Percentiles rank a stretch among this genome's conserved stretches.
phyloP scores from a whole-genome alignment of 805 yeast species.

The Metschnikowia lachancei region DNA sequence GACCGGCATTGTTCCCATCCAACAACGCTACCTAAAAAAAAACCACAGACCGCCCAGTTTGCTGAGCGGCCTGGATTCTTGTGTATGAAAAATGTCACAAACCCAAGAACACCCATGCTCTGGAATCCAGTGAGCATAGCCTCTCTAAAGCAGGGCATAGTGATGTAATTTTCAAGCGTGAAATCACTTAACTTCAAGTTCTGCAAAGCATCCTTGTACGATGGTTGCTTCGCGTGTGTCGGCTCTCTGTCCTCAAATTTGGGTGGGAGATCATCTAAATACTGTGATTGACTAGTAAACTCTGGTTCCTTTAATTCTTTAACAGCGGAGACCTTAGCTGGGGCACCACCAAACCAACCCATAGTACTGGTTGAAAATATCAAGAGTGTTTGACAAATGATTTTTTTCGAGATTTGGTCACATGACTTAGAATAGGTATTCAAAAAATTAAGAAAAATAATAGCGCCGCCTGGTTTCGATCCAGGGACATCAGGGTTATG shows the following conservation, averaged over 20 bases:
- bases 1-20: slow-evolving; percentile 94
- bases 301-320: slow-evolving; percentile 25
- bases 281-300: slow-evolving; percentile 25
- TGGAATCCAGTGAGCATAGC: slow-evolving; percentile 75
- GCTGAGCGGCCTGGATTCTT: slow-evolving; percentile 59
- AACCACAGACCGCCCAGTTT: slow-evolving; percentile 83
- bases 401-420: slow-evolving; percentile 1
- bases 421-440: slow-evolving; percentile 3
- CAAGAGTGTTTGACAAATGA: not conserved
- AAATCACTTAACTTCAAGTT: slow-evolving; percentile 51
- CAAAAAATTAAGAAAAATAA: slow-evolving; percentile 26
- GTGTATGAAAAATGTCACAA: slow-evolving; percentile 64
- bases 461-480: slow-evolving; percentile 95
- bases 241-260: slow-evolving; percentile 43
- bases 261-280: slow-evolving; percentile 52
- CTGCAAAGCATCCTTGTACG: slow-evolving; percentile 39
- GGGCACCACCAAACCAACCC: slow-evolving; percentile 45
- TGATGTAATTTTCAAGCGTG: slow-evolving; percentile 45
- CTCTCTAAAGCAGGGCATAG: slow-evolving; percentile 76
- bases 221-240: slow-evolving; percentile 14
- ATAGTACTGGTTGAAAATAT: slow-evolving; percentile 17
- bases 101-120: slow-evolving; percentile 66
- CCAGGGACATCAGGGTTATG: slow-evolving; percentile 98
- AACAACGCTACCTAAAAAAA: slow-evolving; percentile 71
- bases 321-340: slow-evolving; percentile 39